Evolutionary conservation across 2,329 filamentous ascomycete species (phyloP).

Genomic region (Mariannaea sp.): DNA sequence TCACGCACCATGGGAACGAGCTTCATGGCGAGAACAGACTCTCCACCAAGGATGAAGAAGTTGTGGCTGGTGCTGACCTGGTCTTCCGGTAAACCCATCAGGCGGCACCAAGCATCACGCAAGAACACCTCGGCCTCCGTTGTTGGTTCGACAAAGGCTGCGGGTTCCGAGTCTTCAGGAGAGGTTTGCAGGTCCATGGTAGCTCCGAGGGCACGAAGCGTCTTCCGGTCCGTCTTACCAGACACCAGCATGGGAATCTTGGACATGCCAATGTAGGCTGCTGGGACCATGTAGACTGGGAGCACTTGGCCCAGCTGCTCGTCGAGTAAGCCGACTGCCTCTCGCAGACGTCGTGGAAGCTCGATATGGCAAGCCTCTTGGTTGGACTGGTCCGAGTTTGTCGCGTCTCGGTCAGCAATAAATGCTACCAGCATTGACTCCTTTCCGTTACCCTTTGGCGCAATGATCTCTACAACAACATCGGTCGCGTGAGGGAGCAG

Average conservation of each 20-base stretch:
- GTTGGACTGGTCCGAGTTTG: neutral
- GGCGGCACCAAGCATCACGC: conserved; percentile 43
- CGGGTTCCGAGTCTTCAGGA: conserved; percentile 3
- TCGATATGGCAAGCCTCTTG: conserved; percentile 28
- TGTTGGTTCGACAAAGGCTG: conserved; percentile 21
- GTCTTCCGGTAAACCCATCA: conserved; percentile 43
- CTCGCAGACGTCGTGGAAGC: conserved; percentile 27
- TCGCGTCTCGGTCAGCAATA: conserved; percentile 30
- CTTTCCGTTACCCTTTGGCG: conserved; percentile 42
- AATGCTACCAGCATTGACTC: conserved; percentile 37
- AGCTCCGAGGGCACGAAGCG: conserved; percentile 27
- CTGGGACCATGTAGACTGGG: conserved; percentile 33
- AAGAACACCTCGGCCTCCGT: conserved; percentile 34
- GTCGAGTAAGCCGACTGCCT: conserved; percentile 24
- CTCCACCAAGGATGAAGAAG: conserved; percentile 55
- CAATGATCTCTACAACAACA: conserved; percentile 55
- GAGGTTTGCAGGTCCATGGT: conserved; percentile 29
- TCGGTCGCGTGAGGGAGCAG: conserved; percentile 46
- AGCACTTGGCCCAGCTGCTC: conserved; percentile 31
- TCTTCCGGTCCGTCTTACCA: conserved; percentile 35
- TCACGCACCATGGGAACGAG: conserved; percentile 50
- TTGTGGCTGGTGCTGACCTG: conserved; percentile 45
- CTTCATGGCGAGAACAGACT: conserved; percentile 57
- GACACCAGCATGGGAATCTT: conserved; percentile 35
- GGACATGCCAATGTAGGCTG: conserved; percentile 29